These are phyloP conservation scores for Tetradesmus lagerheimii DNA, from an alignment of 139 green algal genomes.

Conservation along the genomic window DNA sequence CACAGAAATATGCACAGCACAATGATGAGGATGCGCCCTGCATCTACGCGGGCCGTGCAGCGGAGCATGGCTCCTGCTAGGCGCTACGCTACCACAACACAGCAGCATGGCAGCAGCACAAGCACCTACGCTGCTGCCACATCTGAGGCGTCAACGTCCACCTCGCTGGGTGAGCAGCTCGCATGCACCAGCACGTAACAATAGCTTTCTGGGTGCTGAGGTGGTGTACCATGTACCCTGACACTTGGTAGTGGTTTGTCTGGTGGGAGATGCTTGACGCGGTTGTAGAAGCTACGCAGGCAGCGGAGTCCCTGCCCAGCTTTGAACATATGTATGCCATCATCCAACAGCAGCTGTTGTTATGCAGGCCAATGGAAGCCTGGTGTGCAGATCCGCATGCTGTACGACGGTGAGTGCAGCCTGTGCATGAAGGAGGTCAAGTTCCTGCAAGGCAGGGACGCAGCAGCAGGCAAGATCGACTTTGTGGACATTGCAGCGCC, in stretches of 20 bases:
- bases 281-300: no score
- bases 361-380: not conserved
- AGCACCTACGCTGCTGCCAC: not conserved
- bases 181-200: not conserved
- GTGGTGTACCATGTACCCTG: no score
- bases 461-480: conserved; percentile 74
- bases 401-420: conserved; percentile 91
- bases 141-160: not conserved
- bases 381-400: conserved; percentile 84
- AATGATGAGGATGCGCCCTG: not conserved
- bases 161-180: not conserved
- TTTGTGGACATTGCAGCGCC: conserved; percentile 93
- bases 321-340: no score
- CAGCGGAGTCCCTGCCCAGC: no score
- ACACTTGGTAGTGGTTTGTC: no score
- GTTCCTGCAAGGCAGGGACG: conserved; percentile 85
- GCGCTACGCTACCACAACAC: not conserved
- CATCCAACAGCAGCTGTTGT: no score
- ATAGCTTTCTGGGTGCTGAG: not conserved
- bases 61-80: conserved; percentile 1
- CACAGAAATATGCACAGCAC: not conserved
- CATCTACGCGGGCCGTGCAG: not conserved
- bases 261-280: no score
- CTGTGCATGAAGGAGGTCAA: conserved; percentile 96
- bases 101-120: not conserved